phyloP scores from a whole-genome alignment of 2,329 filamentous ascomycete genomes.

The Aspergillus nomiae region DNA sequence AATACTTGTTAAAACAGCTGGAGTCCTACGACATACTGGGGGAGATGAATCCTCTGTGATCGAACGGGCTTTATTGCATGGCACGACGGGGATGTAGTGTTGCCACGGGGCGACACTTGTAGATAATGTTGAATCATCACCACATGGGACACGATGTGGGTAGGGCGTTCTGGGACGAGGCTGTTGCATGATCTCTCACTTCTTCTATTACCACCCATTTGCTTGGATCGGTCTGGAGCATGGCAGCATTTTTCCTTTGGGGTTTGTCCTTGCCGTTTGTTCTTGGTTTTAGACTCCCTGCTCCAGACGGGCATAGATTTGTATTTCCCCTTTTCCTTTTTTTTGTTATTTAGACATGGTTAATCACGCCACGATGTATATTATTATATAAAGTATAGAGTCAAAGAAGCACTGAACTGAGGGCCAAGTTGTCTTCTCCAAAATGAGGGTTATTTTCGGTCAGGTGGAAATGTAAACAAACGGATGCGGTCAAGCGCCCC shows the following conservation, averaged over 20 bases:
- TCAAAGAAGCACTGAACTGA: background rate
- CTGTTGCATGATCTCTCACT: constrained; percentile 16
- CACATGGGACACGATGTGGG: constrained; percentile 27
- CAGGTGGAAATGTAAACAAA: constrained; percentile 25
- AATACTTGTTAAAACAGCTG: constrained; percentile 78
- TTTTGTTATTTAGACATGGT: constrained; percentile 9
- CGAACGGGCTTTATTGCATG: background rate
- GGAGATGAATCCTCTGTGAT: constrained; percentile 24
- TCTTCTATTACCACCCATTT: constrained; percentile 11
- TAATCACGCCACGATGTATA: constrained; percentile 3
- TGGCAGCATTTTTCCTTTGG: constrained; percentile 9
- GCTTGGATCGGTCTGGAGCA: constrained; percentile 10
- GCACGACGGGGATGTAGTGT: background rate
- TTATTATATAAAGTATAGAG: constrained; percentile 5
- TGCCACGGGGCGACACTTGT: constrained; percentile 3
- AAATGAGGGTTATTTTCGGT: background rate
- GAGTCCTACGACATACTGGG: constrained; percentile 53
- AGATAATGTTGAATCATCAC: constrained; percentile 9
- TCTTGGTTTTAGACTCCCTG: constrained; percentile 10
- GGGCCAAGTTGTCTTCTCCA: background rate
- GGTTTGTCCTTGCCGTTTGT: background rate
- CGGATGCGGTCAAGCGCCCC: constrained; percentile 20
- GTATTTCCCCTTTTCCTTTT: background rate
- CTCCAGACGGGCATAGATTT: constrained; percentile 13
- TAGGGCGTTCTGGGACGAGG: constrained; percentile 17